phyloP scores from a whole-genome alignment of 164 flowering plant genomes.

The Santalum album region DNA sequence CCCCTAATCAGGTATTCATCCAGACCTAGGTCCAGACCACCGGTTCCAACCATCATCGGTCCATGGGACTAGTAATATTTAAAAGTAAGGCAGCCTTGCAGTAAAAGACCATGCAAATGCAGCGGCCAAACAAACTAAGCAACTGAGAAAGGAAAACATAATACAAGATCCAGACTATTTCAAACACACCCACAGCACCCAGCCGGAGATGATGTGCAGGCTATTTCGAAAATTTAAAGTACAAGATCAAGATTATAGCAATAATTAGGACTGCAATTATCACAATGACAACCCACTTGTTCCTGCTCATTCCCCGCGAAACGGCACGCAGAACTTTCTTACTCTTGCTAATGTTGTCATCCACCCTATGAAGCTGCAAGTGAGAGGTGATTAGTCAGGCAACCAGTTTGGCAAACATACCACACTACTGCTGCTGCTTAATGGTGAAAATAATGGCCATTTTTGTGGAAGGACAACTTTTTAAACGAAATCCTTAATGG shows the following conservation, averaged over 20 bases:
- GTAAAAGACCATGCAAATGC: no score
- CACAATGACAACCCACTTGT: conserved; percentile 46
- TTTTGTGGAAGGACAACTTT: no score
- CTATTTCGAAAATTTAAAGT: conserved; percentile 47
- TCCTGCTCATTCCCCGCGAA: conserved; percentile 49
- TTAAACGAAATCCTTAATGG: no score
- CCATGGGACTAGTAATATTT: no score
- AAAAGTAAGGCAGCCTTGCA: no score
- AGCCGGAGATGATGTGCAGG: background rate
- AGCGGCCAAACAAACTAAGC: background rate
- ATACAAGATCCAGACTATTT: no score
- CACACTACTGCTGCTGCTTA: background rate
- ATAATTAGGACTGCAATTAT: conserved; percentile 35
- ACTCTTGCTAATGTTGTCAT: conserved; percentile 55
- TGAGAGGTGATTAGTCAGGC: background rate
- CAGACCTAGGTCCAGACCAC: no score
- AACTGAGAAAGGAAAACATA: background rate
- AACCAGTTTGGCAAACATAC: background rate
- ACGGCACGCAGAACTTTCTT: conserved; percentile 45
- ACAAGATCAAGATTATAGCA: conserved; percentile 37
- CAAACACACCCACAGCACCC: background rate
- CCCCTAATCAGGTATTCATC: no score
- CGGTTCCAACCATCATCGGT: no score
- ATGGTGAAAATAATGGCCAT: background rate
- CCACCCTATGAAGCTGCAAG: conserved; percentile 63